A percentile compares a stretch with the other conserved stretches of the same genome.
Conservation (phyloP, 352 stramenopile genomes). For the Saprolegnia parasitica region DNA sequence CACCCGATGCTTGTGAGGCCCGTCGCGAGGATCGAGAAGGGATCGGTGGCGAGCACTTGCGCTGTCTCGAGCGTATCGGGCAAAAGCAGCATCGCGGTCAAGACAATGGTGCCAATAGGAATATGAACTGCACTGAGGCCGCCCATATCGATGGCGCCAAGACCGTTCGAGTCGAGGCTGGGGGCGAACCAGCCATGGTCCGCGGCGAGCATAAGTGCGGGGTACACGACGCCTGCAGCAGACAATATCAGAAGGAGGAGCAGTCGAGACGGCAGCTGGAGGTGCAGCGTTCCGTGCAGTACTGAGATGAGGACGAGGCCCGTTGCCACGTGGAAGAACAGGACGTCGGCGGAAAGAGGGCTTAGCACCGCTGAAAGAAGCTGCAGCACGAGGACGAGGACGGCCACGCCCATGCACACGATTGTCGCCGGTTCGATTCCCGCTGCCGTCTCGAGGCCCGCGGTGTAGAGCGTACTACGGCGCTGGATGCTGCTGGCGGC, state of each 20-base stretch:
- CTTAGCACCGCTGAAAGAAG: not conserved
- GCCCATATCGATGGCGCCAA: constrained; percentile 19
- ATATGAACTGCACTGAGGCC: constrained; percentile 13
- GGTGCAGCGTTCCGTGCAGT: not conserved
- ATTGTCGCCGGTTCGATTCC: too few species aligned
- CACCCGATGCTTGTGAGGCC: not conserved
- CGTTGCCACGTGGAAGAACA: not conserved
- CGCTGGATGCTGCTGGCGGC: too few species aligned
- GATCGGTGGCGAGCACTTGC: not conserved
- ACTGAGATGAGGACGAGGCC: constrained; percentile 1
- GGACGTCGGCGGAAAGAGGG: not conserved
- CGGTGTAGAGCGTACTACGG: too few species aligned
- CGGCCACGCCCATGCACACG: not conserved
- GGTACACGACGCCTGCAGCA: not conserved
- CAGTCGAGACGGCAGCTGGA: not conserved
- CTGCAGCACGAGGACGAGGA: not conserved
- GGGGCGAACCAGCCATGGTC: constrained; percentile 19
- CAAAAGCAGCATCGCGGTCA: not conserved
- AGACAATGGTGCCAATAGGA: not conserved
- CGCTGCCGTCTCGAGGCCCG: too few species aligned
- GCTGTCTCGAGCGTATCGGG: not conserved
- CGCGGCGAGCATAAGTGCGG: not conserved
- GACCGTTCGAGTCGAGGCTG: not conserved
- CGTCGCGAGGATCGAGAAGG: not conserved
- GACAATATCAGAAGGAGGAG: not conserved